A percentile compares a stretch with the other conserved stretches of the same genome.
These are phyloP conservation scores for Oryza punctata DNA, from an alignment of 176 grass and related monocot genomes.

Conservation along the genomic window DNA sequence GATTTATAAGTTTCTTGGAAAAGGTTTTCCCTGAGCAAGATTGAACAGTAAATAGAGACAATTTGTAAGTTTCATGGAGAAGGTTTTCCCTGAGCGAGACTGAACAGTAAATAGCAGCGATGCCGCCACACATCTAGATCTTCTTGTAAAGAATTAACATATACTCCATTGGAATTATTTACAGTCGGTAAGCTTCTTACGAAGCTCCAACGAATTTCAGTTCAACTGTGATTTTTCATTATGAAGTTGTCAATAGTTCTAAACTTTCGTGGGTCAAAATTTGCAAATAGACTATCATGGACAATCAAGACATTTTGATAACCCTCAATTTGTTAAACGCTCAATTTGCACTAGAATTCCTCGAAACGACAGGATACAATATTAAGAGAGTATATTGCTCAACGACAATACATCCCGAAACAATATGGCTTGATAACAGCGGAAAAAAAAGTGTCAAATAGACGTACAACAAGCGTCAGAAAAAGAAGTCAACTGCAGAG, in stretches of 20 bases:
- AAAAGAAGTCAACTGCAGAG: constrained; percentile 3
- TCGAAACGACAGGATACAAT: neutral
- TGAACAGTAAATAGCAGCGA: constrained; percentile 30
- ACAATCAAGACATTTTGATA: neutral
- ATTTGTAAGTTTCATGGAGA: constrained; percentile 80
- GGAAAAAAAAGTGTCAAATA: constrained; percentile 11
- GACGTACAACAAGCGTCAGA: constrained; percentile 10
- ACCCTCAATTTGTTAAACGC: neutral
- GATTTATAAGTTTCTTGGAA: constrained; percentile 84
- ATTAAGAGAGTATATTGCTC: neutral
- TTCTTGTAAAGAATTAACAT: constrained; percentile 29
- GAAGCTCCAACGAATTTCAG: neutral
- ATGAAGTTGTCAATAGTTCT: neutral
- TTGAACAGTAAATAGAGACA: constrained; percentile 39
- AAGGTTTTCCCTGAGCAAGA: constrained; percentile 71
- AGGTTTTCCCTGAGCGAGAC: constrained; percentile 61
- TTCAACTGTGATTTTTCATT: neutral
- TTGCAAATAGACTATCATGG: neutral
- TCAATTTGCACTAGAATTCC: neutral
- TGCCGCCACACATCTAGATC: neutral
- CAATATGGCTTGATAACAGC: neutral
- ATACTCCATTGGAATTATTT: neutral
- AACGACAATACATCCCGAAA: neutral
- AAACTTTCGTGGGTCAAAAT: neutral
- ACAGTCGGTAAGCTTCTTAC: neutral